Evolutionary conservation across 2,329 filamentous ascomycete genomes (phyloP).

Genomic region (Aureobasidium vineae): DNA sequence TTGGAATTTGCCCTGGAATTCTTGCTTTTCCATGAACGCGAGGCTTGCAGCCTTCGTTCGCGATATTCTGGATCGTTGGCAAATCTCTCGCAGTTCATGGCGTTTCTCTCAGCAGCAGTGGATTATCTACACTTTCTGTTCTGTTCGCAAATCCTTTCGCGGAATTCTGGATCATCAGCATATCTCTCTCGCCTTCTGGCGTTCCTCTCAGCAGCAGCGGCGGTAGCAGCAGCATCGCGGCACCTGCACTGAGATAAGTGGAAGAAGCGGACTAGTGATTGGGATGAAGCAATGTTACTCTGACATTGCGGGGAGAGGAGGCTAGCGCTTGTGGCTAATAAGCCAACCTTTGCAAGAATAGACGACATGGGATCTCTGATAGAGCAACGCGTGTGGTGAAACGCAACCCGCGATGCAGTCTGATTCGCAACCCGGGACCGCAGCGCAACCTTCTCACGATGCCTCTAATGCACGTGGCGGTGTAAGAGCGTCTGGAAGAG

Average conservation of each 20-base stretch:
- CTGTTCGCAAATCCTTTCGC: background rate
- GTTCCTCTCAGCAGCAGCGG: too few relatives aligned
- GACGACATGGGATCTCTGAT: background rate
- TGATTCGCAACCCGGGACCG: background rate
- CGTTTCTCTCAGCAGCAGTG: background rate
- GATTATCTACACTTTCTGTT: too few relatives aligned
- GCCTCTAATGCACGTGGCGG: background rate
- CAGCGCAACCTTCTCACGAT: background rate
- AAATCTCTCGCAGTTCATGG: background rate
- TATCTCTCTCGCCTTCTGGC: background rate
- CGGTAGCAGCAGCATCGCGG: background rate
- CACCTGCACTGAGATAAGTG: background rate
- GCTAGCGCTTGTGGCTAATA: background rate
- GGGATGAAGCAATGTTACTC: background rate
- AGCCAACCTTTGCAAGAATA: background rate
- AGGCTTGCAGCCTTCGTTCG: background rate
- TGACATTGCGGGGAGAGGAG: background rate
- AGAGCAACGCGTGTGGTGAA: background rate
- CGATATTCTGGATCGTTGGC: background rate
- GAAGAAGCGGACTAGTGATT: background rate
- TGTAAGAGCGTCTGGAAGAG: background rate
- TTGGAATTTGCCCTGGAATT: too few relatives aligned
- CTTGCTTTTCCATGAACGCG: background rate
- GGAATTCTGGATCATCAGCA: background rate
- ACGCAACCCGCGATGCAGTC: background rate